Base-by-base conservation (phyloP, 2,329 filamentous ascomycete genomes). In the Aspergillus udagawae region DNA sequence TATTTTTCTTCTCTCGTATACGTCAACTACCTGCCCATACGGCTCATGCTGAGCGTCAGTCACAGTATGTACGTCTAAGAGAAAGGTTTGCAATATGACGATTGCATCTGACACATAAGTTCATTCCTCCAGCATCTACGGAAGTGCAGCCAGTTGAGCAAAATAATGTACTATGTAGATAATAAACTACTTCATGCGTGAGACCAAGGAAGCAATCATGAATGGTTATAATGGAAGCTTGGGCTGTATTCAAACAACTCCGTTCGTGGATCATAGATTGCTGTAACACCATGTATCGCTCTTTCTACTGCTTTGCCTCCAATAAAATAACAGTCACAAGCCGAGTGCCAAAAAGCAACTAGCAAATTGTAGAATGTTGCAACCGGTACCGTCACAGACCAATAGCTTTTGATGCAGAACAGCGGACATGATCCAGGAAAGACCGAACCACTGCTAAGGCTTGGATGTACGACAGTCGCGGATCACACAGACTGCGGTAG, bases 401-500 rank as follows among this genome's bases (percentile, higher is more conserved):
- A 42, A 20, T n/a, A 9, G 20, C 41, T 8, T 42, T 42, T 6
- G 41, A 8, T 5, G 42, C 14, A 25, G n/a, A 12, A 47, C 23
- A 57, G 45, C 6, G 52, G 50, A 8, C 42, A 45, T 45, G 49
- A 51, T 45, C 57, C 29, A 54, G 41, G 28, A 54, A 54, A 2
- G 35, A 48, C 21, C 29, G 52, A 28, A 49, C 52, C 23, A 54
- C n/a, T 4, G 44, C 29, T 29, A 54, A 54, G 8, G 52, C 52
- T 32, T 54, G 52, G 14, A 42, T 23, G 25, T 53, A 23, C 20
- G 52, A 54, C 63, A 97, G 78, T 32, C 92, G 79, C 5, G 92
- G 92, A 73, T 97, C 92, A 73, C 92, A 97, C 78, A 92, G 96
- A 25, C 42, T 45, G 6, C 42, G 42, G 42, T 45, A 45, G 42